Percentiles rank a stretch among this genome's conserved stretches.
Conservation (phyloP, 352 stramenopile species). For the Pythium rishiriense region DNA sequence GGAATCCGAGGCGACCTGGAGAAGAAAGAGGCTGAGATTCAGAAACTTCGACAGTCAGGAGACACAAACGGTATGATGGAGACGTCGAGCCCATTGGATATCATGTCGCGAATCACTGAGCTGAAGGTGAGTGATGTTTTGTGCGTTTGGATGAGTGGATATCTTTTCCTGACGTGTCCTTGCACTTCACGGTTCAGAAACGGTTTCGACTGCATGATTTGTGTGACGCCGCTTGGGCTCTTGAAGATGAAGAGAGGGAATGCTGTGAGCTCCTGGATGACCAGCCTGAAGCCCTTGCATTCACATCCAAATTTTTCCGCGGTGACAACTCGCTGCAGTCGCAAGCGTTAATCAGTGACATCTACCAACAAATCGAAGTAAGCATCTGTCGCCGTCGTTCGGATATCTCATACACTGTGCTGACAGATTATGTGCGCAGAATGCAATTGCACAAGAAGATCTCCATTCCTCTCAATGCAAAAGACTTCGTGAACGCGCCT, state of each 20-base stretch:
- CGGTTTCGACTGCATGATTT: conserved; percentile 20
- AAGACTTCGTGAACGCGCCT: conserved; percentile 49
- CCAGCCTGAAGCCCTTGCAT: conserved; percentile 16
- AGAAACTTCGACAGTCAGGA: conserved; percentile 37
- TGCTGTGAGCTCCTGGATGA: conserved; percentile 17
- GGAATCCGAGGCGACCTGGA: conserved; percentile 35
- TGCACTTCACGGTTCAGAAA: neutral
- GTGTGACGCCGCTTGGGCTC: conserved; percentile 19
- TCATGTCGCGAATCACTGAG: conserved; percentile 48
- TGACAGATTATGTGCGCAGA: conserved; percentile 26
- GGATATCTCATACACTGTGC: too few species aligned
- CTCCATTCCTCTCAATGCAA: conserved; percentile 42
- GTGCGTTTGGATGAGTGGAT: neutral
- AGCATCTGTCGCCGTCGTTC: neutral
- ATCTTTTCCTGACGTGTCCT: neutral
- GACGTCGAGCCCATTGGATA: conserved; percentile 40
- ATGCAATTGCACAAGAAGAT: conserved; percentile 54
- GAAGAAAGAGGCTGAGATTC: conserved; percentile 36
- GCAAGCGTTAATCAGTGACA: conserved; percentile 31
- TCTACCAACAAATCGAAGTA: conserved; percentile 50
- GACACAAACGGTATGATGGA: conserved; percentile 20
- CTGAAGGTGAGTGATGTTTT: conserved; percentile 44
- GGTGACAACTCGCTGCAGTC: neutral
- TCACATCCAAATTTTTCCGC: conserved; percentile 15
- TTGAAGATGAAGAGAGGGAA: conserved; percentile 22